Base-by-base conservation (phyloP, 2,329 filamentous ascomycete species). In the Pseudonectria buxi region DNA sequence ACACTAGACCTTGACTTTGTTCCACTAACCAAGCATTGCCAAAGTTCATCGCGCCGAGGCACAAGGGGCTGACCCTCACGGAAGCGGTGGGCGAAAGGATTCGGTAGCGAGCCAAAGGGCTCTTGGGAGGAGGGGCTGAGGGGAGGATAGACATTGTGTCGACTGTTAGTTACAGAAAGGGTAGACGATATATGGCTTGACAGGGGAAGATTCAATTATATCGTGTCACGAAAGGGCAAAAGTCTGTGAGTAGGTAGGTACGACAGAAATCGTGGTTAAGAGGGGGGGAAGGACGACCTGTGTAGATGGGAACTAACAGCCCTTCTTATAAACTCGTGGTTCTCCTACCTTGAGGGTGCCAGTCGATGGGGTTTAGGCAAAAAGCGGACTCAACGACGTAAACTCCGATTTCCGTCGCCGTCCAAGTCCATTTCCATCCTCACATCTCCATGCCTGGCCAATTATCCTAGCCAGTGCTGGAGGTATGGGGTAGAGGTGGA, bases 51-150 rank as follows among this genome's bases (percentile, higher is more conserved):
- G 66, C 65, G 10, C 79, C 81, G 2, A 86, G 68, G 28, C 72
- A 77, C 1, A 86, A 56, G 4, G 81, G 81, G 43, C 76, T 81
- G n/a, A 85, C 80, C 24, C 78, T 68, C 14, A 86, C 67, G 1
- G 72, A 70, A 3, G 83, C 81, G 1, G 69, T 74, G 9, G 81
- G 78, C 2, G 81, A 74, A 10, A 86, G 70, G 30, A 86, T 59
- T 6, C 81, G 76, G 49, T 84, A 82, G 35, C 76, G 71, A 40
- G 68, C 78, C 44, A 86, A 59, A 36, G 76, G 71, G 38, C 78
- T 79, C 56, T 74, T 68, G 16, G 77, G 70, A 4, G 68, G 59
- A 4, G 72, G 64, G 6, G 71, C 65, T 33, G 50, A 44, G 13
- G 63, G 62, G 12, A 50, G 54, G 31, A 50, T 41, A 27, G 39